Conservation (phyloP, 441 rosid genomes). For the Erodium moschatum region DNA sequence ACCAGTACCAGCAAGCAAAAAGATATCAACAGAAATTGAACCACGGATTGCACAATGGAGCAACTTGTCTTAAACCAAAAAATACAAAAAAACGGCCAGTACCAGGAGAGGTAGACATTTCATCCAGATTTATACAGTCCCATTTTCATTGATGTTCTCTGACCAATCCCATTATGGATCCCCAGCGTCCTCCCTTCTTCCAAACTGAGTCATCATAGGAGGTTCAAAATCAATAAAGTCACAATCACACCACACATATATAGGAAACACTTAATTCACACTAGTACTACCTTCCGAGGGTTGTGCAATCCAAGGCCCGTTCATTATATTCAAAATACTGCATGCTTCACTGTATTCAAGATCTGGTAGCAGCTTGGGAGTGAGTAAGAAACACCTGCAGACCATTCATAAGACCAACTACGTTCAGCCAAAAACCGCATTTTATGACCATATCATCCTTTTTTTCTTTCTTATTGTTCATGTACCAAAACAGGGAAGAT, state of each 20-base stretch:
- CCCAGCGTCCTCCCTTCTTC: conserved; percentile 71
- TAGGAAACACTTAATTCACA: background rate
- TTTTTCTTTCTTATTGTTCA: background rate
- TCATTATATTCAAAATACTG: conserved; percentile 88
- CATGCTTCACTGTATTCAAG: conserved; percentile 86
- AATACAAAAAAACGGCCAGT: background rate
- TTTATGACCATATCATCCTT: background rate
- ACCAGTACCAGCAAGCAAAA: background rate
- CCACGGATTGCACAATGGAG: background rate
- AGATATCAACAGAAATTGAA: background rate
- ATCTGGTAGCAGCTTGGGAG: conserved; percentile 79
- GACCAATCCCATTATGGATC: conserved; percentile 38
- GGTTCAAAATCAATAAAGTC: too few relatives aligned
- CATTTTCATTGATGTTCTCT: conserved; percentile 26
- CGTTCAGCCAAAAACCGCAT: background rate
- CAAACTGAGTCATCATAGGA: conserved; percentile 35
- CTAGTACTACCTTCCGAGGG: conserved; percentile 57
- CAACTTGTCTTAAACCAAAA: background rate
- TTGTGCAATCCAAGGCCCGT: conserved; percentile 88
- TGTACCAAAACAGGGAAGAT: background rate
- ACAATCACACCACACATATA: too few relatives aligned
- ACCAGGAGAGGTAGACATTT: background rate
- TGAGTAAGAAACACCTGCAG: conserved; percentile 79
- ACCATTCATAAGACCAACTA: background rate
- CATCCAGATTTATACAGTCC: background rate